phyloP scores from a whole-genome alignment of 345 rosid species.

The Geranium rotundifolium region DNA sequence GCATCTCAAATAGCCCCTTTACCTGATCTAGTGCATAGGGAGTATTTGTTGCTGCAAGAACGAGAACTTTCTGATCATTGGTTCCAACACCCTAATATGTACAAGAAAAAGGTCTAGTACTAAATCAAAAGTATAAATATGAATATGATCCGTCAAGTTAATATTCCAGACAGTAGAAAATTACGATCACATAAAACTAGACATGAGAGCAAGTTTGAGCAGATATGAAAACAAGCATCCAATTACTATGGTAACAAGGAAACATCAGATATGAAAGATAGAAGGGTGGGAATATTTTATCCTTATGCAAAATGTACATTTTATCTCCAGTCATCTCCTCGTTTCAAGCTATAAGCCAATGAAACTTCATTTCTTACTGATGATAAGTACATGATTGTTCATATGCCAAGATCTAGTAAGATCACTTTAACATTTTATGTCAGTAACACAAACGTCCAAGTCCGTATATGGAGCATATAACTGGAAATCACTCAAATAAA shows the following conservation, averaged over 20 bases:
- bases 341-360: too few relatives aligned
- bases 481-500: neutral
- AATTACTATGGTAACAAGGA: neutral
- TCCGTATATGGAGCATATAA: neutral
- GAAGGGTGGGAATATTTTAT: neutral
- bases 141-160: neutral
- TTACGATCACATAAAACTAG: neutral
- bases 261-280: neutral
- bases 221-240: neutral
- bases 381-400: neutral
- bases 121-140: neutral
- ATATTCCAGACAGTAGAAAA: neutral
- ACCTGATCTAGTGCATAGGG: constrained; percentile 95
- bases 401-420: neutral
- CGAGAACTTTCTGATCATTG: constrained; percentile 83
- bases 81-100: constrained; percentile 70
- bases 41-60: constrained; percentile 90
- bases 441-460: neutral
- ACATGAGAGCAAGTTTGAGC: neutral
- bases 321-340: neutral
- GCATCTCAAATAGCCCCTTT: constrained; percentile 8
- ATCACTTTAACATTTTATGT: too few relatives aligned
- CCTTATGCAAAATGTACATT: neutral
- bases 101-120: constrained; percentile 5
- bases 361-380: too few relatives aligned